phyloP scores from a whole-genome alignment of 139 green algal genomes.

The Chlorella ohadii region DNA sequence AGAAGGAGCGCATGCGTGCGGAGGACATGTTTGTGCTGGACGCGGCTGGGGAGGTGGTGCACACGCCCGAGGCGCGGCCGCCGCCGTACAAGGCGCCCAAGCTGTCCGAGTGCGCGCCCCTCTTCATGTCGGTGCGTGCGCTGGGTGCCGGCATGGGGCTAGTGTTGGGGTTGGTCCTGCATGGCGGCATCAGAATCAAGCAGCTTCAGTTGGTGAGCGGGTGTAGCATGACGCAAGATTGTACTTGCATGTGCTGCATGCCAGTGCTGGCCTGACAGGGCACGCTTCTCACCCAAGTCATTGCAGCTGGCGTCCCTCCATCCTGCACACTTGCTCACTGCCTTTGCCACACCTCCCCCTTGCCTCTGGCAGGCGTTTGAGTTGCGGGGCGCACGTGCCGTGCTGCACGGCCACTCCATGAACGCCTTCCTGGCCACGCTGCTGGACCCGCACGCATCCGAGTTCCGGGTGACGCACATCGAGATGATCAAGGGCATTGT shows the following conservation, averaged over 20 bases:
- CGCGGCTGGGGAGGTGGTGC: slow-evolving; percentile 65
- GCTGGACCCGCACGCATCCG: slow-evolving; percentile 69
- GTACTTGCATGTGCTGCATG: too few species aligned
- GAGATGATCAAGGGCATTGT: slow-evolving; percentile 96
- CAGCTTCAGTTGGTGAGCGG: too few species aligned
- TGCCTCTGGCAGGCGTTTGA: slow-evolving; percentile 83
- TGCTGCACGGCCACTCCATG: slow-evolving; percentile 93
- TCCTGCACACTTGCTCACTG: too few species aligned
- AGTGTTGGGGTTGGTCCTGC: too few species aligned
- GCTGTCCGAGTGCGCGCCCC: slow-evolving; percentile 90
- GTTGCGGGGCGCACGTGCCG: slow-evolving; percentile 86
- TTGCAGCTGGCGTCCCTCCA: too few species aligned
- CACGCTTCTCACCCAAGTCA: too few species aligned
- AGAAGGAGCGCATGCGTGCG: slow-evolving; percentile 95
- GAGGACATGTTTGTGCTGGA: slow-evolving; percentile 97
- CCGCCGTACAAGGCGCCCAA: slow-evolving; percentile 87
- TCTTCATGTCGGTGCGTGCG: slow-evolving; percentile 87
- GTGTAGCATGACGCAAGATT: too few species aligned
- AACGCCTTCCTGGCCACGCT: slow-evolving; percentile 92
- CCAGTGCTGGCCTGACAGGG: too few species aligned
- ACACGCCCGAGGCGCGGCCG: slow-evolving; percentile 70
- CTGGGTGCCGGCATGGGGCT: too few species aligned
- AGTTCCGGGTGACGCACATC: slow-evolving; percentile 92
- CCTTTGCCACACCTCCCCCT: not conserved
- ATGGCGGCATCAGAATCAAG: too few species aligned